Percentiles rank a stretch among this genome's conserved stretches.
Conservation (phyloP, 495 filamentous ascomycete species). For the Platismatia glauca region DNA sequence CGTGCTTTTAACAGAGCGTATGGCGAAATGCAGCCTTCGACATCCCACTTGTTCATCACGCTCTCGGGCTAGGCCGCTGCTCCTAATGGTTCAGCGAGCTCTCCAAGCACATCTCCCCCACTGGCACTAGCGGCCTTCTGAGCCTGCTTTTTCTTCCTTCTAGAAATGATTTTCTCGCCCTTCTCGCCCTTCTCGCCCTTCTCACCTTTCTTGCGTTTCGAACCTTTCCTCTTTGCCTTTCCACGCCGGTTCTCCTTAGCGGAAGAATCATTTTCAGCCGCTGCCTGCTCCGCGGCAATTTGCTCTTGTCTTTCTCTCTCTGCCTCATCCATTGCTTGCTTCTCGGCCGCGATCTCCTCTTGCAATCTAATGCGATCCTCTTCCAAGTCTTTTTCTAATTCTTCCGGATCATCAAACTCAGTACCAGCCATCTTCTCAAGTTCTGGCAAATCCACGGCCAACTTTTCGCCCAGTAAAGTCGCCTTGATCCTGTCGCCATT, state of each 20-base stretch:
- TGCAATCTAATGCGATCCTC: conserved; percentile 60
- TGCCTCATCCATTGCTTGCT: conserved; percentile 34
- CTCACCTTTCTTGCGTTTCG: conserved; percentile 16
- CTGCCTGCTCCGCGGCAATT: conserved; percentile 30
- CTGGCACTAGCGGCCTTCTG: not conserved
- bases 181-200: conserved; percentile 2
- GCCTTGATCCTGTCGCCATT: conserved; percentile 59
- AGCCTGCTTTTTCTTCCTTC: not conserved
- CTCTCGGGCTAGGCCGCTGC: not conserved
- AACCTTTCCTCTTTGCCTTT: conserved; percentile 22
- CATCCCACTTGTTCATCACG: no score
- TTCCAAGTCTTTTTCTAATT: conserved; percentile 54
- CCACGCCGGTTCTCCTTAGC: conserved; percentile 30
- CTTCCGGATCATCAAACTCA: conserved; percentile 44
- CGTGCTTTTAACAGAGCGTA: not conserved
- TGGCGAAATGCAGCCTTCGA: not conserved
- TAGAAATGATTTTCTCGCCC: not conserved
- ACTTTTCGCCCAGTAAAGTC: conserved; percentile 52
- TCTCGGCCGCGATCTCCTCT: conserved; percentile 54
- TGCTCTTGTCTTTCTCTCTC: conserved; percentile 29
- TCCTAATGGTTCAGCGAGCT: conserved; percentile 9
- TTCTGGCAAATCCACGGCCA: conserved; percentile 54
- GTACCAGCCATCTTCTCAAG: conserved; percentile 56
- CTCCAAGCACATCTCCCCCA: conserved; percentile 1
- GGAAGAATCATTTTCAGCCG: conserved; percentile 31